Evolutionary conservation across 2,329 filamentous ascomycete species (phyloP).

Genomic region (Tolypocladium pustulatum): DNA sequence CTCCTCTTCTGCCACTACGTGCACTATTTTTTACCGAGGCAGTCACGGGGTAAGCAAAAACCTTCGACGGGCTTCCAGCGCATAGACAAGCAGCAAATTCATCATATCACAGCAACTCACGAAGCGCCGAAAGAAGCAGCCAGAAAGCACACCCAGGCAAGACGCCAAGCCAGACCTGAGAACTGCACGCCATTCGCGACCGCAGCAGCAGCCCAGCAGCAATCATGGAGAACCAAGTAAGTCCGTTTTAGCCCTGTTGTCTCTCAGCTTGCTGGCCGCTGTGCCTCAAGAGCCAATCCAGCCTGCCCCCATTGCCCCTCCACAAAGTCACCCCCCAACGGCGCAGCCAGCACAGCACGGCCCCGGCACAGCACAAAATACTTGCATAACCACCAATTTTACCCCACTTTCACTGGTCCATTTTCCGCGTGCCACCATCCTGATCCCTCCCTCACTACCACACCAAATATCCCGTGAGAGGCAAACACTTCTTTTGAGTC

Average conservation of each 20-base stretch:
- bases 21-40: background rate
- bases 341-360: background rate
- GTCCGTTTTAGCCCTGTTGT: constrained; percentile 1
- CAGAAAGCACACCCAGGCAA: background rate
- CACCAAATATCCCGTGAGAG: constrained; percentile 1
- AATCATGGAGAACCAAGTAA: constrained; percentile 12
- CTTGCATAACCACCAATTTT: constrained; percentile 6
- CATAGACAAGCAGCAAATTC: background rate
- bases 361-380: background rate
- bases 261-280: background rate
- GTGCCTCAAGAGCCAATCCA: constrained; percentile 1
- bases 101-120: background rate
- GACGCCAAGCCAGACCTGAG: background rate
- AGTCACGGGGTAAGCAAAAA: background rate
- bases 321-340: background rate
- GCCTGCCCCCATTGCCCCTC: background rate
- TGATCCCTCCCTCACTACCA: constrained; percentile 2
- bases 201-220: background rate
- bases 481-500: background rate
- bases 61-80: background rate
- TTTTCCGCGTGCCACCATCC: constrained; percentile 3
- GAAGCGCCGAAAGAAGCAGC: background rate
- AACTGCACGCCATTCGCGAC: background rate
- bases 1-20: background rate
- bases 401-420: constrained; percentile 6